A percentile compares a stretch with the other conserved stretches of the same genome.
Evolutionary conservation across 108 stramenopile species (phyloP).

Genomic region (Cyclotella baltica): DNA sequence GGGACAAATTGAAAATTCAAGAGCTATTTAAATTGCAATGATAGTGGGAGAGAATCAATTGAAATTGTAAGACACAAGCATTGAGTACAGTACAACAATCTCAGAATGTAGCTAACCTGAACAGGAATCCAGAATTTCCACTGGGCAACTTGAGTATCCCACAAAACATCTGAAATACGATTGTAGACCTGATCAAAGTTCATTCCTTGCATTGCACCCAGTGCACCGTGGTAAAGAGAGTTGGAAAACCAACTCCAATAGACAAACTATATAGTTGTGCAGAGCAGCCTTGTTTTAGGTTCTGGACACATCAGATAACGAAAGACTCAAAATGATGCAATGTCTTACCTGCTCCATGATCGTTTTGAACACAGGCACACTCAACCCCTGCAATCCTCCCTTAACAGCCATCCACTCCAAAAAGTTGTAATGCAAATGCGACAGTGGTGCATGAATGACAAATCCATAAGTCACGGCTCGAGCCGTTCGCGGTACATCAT

Average conservation of each 20-base stretch:
- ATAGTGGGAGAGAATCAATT: neutral
- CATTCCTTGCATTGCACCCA: constrained; percentile 84
- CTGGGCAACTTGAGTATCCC: constrained; percentile 69
- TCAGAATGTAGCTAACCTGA: neutral
- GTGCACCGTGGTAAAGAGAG: constrained; percentile 77
- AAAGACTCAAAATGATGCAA: neutral
- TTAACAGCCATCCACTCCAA: constrained; percentile 78
- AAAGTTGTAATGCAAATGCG: constrained; percentile 82
- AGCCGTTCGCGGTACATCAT: constrained; percentile 66
- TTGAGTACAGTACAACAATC: no score
- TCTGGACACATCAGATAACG: no score
- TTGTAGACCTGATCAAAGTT: constrained; percentile 54
- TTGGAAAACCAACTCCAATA: constrained; percentile 87
- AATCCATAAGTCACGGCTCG: constrained; percentile 74
- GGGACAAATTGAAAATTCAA: constrained; percentile 81
- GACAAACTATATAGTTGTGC: constrained; percentile 60
- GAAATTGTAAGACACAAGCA: no score
- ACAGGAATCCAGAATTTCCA: constrained; percentile 43
- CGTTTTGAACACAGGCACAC: constrained; percentile 77
- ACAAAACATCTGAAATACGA: constrained; percentile 69
- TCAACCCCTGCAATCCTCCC: constrained; percentile 59
- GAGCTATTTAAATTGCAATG: constrained; percentile 40
- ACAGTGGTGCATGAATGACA: constrained; percentile 73
- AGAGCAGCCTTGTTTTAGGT: no score
- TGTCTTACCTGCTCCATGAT: constrained; percentile 78